Evolutionary conservation across 108 stramenopile species (phyloP).

Genomic region (Bacterosira constricta): DNA sequence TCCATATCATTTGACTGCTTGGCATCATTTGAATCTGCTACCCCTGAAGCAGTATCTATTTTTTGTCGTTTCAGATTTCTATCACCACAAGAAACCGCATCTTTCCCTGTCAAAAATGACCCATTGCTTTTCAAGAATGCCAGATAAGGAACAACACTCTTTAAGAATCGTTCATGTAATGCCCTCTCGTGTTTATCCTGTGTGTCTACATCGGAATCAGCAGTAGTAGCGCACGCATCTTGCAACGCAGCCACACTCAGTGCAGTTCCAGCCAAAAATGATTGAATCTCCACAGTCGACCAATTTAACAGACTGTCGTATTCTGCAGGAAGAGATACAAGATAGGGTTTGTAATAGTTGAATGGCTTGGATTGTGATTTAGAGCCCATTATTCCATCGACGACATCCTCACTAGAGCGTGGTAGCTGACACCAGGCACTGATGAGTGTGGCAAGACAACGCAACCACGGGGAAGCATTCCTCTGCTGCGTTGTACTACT

Average conservation of each 20-base stretch:
- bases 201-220: background rate
- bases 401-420: background rate
- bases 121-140: conserved; percentile 24
- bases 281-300: conserved; percentile 53
- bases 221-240: conserved; percentile 18
- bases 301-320: conserved; percentile 81
- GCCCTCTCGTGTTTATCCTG: conserved; percentile 11
- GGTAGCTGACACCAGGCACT: conserved; percentile 17
- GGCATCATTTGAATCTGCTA: background rate
- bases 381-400: background rate
- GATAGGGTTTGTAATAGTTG: conserved; percentile 37
- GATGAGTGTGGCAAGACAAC: conserved; percentile 59
- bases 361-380: background rate
- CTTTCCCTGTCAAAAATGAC: conserved; percentile 7
- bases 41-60: background rate
- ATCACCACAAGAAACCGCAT: background rate
- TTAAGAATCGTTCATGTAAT: conserved; percentile 53
- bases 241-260: conserved; percentile 31
- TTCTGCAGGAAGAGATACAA: conserved; percentile 63
- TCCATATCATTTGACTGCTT: background rate
- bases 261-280: conserved; percentile 64
- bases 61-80: conserved; percentile 28
- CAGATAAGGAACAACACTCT: conserved; percentile 63
- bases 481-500: background rate
- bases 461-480: conserved; percentile 70